Percentiles rank a stretch among this genome's conserved stretches.
These are phyloP conservation scores for Crithidia acanthocephali DNA, from an alignment of 208 protist genomes.

Conservation along the genomic window DNA sequence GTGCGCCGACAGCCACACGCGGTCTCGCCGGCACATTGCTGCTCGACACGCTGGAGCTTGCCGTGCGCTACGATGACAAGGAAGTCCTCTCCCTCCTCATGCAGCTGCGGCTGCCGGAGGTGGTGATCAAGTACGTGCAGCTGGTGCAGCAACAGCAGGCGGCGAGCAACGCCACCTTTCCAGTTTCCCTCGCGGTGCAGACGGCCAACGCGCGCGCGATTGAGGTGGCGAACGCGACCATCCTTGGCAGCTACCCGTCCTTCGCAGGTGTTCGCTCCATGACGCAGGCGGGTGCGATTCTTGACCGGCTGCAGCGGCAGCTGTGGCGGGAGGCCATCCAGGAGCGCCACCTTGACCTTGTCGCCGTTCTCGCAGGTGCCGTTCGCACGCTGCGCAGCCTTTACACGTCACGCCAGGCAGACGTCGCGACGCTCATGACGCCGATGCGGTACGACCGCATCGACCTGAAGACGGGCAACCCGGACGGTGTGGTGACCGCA, in stretches of 20 bases:
- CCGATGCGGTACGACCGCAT: constrained; percentile 80
- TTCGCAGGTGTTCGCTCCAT: constrained; percentile 31
- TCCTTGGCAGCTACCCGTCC: constrained; percentile 44
- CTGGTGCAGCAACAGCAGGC: constrained; percentile 19
- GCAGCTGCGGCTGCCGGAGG: constrained; percentile 39
- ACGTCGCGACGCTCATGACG: constrained; percentile 36
- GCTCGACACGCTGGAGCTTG: constrained; percentile 71
- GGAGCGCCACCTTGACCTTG: constrained; percentile 56
- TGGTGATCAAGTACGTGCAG: constrained; percentile 27
- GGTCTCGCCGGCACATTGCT: constrained; percentile 47
- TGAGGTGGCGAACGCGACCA: constrained; percentile 4
- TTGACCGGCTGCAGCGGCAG: constrained; percentile 44
- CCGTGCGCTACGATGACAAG: constrained; percentile 78
- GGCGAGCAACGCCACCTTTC: not conserved
- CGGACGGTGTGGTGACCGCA: constrained; percentile 50
- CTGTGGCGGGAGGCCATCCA: constrained; percentile 63
- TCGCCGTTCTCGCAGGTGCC: constrained; percentile 75
- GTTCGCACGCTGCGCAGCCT: constrained; percentile 45
- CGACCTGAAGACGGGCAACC: constrained; percentile 63
- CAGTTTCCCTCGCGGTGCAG: not conserved
- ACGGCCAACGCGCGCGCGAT: constrained; percentile 20
- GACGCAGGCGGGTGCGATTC: constrained; percentile 29
- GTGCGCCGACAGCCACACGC: not conserved
- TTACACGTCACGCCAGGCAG: constrained; percentile 16
- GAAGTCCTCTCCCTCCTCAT: constrained; percentile 53